Evolutionary conservation across 345 rosid genomes (phyloP).

Genomic region (Euphorbia tirucalli): DNA sequence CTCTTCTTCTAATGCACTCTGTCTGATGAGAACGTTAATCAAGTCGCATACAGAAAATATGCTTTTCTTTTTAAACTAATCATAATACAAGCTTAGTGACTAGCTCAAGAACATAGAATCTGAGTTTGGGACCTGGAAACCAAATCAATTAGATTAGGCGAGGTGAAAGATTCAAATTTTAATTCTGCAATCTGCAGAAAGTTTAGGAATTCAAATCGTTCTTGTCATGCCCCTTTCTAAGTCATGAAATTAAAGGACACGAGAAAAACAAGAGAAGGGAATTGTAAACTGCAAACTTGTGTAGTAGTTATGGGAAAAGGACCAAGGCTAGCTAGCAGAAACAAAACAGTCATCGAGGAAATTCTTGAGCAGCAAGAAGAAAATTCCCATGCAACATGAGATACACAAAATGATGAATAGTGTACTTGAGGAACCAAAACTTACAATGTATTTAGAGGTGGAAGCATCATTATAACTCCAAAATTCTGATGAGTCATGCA

Average conservation of each 20-base stretch:
- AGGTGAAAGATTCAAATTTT: neutral
- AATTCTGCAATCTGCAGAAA: neutral
- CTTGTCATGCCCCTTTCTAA: neutral
- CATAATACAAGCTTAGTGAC: neutral
- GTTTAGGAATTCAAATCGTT: neutral
- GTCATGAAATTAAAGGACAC: neutral
- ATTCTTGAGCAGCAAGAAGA: neutral
- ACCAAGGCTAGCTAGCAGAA: neutral
- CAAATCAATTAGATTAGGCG: neutral
- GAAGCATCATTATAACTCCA: constrained; percentile 89
- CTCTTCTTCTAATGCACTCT: constrained; percentile 91
- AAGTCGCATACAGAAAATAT: constrained; percentile 8
- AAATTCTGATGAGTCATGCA: constrained; percentile 62
- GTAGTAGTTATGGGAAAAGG: neutral
- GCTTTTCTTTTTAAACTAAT: neutral
- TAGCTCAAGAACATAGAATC: neutral
- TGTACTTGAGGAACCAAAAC: constrained; percentile 26
- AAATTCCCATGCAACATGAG: neutral
- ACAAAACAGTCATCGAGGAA: neutral
- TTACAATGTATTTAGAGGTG: constrained; percentile 77
- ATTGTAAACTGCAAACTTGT: neutral
- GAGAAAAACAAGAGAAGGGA: neutral
- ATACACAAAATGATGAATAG: neutral
- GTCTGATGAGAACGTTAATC: constrained; percentile 78
- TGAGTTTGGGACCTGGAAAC: neutral